Evolutionary conservation across 805 yeast genomes (phyloP).

Genomic region (Schwanniomyces pseudopolymorphus): DNA sequence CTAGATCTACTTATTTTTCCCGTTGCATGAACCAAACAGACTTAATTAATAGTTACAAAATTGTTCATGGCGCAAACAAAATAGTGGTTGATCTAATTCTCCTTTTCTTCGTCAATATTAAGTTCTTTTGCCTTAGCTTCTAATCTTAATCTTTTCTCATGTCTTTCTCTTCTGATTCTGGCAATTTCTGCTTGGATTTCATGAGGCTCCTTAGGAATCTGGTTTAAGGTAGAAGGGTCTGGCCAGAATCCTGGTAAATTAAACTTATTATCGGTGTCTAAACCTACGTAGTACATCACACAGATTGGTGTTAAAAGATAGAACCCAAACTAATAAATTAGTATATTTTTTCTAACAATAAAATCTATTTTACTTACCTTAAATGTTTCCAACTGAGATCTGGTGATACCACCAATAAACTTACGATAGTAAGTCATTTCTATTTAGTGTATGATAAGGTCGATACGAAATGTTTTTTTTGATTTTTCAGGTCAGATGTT

Average conservation of each 20-base stretch:
- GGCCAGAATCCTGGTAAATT: constrained; percentile 97
- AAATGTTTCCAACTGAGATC: constrained; percentile 45
- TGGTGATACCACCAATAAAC: constrained; percentile 35
- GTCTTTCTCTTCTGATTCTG: constrained; percentile 73
- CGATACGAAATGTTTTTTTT: constrained; percentile 3
- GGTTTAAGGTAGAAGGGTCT: constrained; percentile 86
- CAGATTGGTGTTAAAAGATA: constrained; percentile 82
- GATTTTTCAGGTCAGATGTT: neutral
- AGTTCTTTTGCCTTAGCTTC: constrained; percentile 69
- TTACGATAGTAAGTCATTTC: constrained; percentile 23
- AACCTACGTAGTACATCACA: constrained; percentile 93
- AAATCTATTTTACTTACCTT: constrained; percentile 33
- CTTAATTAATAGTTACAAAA: too few species aligned
- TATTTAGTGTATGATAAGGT: neutral
- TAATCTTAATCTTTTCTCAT: constrained; percentile 68
- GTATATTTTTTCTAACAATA: neutral
- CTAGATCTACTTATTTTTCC: too few species aligned
- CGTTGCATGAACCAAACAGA: too few species aligned
- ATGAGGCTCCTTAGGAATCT: constrained; percentile 89
- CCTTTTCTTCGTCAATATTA: constrained; percentile 55
- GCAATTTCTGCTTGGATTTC: constrained; percentile 91
- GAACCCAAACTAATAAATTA: constrained; percentile 59
- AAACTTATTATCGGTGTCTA: constrained; percentile 83
- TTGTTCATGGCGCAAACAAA: too few species aligned
- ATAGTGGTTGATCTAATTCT: neutral